Evolutionary conservation across 257 asterid species (phyloP), one percentile per base, ranked within the genome.

Genomic region (Salvia miltiorrhiza): DNA sequence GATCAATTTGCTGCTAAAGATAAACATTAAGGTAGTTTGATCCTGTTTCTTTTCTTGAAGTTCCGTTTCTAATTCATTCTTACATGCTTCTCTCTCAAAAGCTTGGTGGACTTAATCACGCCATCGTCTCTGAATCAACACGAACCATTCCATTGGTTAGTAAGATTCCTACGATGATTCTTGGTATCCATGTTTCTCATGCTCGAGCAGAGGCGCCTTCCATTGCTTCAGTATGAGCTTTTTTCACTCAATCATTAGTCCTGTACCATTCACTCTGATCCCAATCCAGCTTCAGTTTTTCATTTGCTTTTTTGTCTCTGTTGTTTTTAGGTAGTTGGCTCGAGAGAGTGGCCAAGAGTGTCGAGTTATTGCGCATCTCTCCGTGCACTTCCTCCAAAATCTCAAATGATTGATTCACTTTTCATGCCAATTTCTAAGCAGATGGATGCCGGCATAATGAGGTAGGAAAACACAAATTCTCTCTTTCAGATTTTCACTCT

Each of bases 331-430:
- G 90, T 82, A 19, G 86, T 85, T 5, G 82, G 90, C 37, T 85
- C 90, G 5, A 76, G 83, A 66, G 70, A 67, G 69, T 85, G 90
- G 88, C 88, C 90, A 3, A 75, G 68, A 63, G 76, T 85, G 67
- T 85, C 90, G 54, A 67, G 80, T 26, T 85, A 85, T 49, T 62
- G 78, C 58, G 90, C 82, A 6, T 69, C 78, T n/a, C 69, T 76
- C 16, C 60, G 78, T 50, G 71, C 74, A 45, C 75, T 78, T 67
- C 76, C 86, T 2, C 76, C 82, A 30, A 83, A 66, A 63, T 73
- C 63, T 9, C 72, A 83, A 39, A 63, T 72, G 47, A 80, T 83
- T 20, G 82, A 78, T 61, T 78, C 86, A 26, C 82, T 85, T 19
- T 83, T 78, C 44, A 73, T 73, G 69, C 90, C 79, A 53, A 55